Conservation (phyloP, 2,329 filamentous ascomycete species). For the Pseudogymnoascus sp. region DNA sequence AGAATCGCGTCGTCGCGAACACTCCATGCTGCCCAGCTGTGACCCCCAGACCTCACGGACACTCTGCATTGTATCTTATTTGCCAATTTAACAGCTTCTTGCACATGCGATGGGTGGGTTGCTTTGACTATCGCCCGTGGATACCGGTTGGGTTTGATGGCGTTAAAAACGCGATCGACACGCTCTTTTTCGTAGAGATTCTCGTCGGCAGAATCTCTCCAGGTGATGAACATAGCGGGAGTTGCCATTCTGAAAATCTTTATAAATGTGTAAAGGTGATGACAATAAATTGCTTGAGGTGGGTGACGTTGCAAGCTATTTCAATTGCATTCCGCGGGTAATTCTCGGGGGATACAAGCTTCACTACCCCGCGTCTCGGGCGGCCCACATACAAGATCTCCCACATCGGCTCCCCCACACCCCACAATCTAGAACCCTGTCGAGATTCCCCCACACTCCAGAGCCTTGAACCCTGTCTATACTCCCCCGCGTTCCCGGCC, state of each 20-base stretch:
- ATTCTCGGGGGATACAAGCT: background rate
- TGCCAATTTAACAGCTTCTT: conserved; percentile 32
- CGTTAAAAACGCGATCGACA: conserved; percentile 37
- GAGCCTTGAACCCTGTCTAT: background rate
- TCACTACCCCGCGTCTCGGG: background rate
- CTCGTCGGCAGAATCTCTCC: conserved; percentile 9
- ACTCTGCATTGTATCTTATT: conserved; percentile 29
- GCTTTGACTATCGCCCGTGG: conserved; percentile 36
- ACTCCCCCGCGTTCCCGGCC: background rate
- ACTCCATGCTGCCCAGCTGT: conserved; percentile 42
- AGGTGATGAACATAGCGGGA: conserved; percentile 7
- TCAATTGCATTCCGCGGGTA: background rate
- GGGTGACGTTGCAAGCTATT: background rate
- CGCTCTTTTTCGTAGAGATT: conserved; percentile 30
- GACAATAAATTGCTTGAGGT: background rate
- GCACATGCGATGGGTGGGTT: conserved; percentile 28
- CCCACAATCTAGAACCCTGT: background rate
- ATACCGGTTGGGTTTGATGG: conserved; percentile 31
- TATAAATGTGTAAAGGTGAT: background rate
- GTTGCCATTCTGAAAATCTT: background rate
- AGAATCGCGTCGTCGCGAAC: conserved; percentile 38
- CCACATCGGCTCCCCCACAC: background rate
- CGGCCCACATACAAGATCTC: background rate
- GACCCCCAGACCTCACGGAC: conserved; percentile 40
- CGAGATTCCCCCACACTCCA: background rate